Base-by-base conservation (phyloP, 1,284 basidiomycete species). In the Ustilago bromivora region DNA sequence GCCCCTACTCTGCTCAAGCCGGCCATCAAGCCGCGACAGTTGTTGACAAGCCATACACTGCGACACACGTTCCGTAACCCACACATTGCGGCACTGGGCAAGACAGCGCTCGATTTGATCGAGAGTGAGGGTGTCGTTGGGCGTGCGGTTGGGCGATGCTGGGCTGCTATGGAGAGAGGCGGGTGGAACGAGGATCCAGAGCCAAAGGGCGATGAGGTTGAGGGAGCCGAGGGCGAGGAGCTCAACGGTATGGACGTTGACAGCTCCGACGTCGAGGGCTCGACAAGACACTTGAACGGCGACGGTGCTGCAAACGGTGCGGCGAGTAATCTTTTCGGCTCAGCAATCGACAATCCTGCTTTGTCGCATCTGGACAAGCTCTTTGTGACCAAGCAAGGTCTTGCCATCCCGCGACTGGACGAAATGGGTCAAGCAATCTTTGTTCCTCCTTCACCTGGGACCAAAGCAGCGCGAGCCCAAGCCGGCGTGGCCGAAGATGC, bases 31-130 rank as follows among this genome's bases (percentile, higher is more conserved):
- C 73, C 84, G 17, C 72, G 80, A 4, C 78, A 72, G 46, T 55
- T 86, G 46, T 70, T 86, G 46, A 73, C 80, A n/a, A 82, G 80
- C 59, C 80, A 82, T 41, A 82, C 83, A 31, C 77, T 86, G 34
- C 78, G 78, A 19, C 84, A 85, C 58, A 85, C 79, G 6, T 86
- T 86, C 67, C 71, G 79, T 38, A 85, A 86, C 55, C 82, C 84
- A 31, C 84, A 86, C 73, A 81, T 86, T 43, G 78, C 75, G 4
- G 82, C 84, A 1, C 66, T 86, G 4, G 79, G 78, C 63, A 82
- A 83, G 66, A 85, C 84, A 31, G 84, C 84, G 7, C 68, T 85
- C n/a, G 84, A 86, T 49, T 64, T 86, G 43, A 68, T 80, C 40
- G 84, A 85, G 57, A 84, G 83, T 59, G 84, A 86, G 57, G 75